phyloP scores from a whole-genome alignment of 805 yeast genomes.

The Nakazawaea pomicola region DNA sequence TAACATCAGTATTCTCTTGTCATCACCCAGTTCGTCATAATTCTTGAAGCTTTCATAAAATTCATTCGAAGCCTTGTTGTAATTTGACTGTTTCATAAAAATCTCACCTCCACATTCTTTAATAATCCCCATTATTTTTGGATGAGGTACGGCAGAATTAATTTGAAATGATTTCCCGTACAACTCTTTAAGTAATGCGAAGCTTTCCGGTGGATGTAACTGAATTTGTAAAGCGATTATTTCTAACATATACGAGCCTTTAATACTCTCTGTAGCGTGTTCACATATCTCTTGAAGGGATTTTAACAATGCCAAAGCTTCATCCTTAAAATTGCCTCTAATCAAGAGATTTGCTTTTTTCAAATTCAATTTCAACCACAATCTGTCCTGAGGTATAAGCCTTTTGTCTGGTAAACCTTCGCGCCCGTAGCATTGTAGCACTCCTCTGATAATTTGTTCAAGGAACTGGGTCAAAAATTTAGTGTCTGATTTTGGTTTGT shows the following conservation, averaged over 20 bases:
- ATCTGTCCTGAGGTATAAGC: constrained; percentile 27
- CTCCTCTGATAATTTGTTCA: constrained; percentile 15
- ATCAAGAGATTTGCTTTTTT: constrained; percentile 35
- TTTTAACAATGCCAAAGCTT: constrained; percentile 31
- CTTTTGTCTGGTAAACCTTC: constrained; percentile 1
- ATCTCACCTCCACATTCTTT: constrained; percentile 73
- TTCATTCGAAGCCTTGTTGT: constrained; percentile 43
- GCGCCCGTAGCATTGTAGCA: constrained; percentile 1
- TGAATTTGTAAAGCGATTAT: constrained; percentile 63
- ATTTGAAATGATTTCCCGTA: constrained; percentile 44
- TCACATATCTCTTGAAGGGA: constrained; percentile 33
- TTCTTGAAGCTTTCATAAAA: constrained; percentile 46
- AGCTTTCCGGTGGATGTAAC: constrained; percentile 30
- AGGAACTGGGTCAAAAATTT: constrained; percentile 19
- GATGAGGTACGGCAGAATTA: constrained; percentile 68
- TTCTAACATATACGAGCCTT: constrained; percentile 50
- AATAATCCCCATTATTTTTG: constrained; percentile 67
- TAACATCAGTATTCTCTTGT: constrained; percentile 50
- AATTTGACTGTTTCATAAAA: constrained; percentile 54
- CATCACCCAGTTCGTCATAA: constrained; percentile 56
- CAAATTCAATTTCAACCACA: constrained; percentile 44
- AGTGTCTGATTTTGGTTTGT: constrained; percentile 13
- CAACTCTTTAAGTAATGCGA: constrained; percentile 35
- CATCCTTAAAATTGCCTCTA: constrained; percentile 22
- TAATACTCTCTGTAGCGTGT: constrained; percentile 37